A percentile compares a stretch with the other conserved stretches of the same genome.
These are phyloP conservation scores for Knoxia roxburghii DNA, from an alignment of 257 asterid genomes.

Conservation along the genomic window DNA sequence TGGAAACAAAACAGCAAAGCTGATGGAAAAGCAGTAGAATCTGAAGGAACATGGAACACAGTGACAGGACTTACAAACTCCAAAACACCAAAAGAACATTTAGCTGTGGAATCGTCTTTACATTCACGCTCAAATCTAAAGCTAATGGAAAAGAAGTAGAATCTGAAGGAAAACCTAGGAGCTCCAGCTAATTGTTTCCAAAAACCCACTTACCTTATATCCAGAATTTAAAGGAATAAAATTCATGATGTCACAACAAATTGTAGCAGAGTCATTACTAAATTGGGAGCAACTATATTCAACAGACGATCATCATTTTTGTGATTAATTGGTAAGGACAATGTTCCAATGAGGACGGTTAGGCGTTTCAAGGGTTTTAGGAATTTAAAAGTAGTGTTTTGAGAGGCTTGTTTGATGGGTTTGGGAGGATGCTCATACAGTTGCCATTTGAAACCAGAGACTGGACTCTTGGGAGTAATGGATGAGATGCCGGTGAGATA, in stretches of 20 bases:
- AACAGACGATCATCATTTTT: not conserved
- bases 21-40: too few relatives aligned
- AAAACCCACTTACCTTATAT: constrained; percentile 38
- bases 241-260: constrained; percentile 71
- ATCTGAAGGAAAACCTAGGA: constrained; percentile 22
- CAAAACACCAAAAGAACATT: constrained; percentile 39
- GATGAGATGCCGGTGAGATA: constrained; percentile 53
- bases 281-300: constrained; percentile 59
- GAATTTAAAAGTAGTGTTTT: constrained; percentile 26
- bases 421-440: constrained; percentile 11
- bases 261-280: constrained; percentile 41
- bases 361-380: constrained; percentile 53
- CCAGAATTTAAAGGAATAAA: constrained; percentile 48
- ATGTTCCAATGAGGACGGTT: constrained; percentile 45
- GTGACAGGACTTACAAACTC: constrained; percentile 63
- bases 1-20: too few relatives aligned
- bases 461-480: constrained; percentile 27
- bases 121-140: constrained; percentile 17
- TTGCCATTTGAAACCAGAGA: constrained; percentile 11
- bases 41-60: constrained; percentile 55
- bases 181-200: constrained; percentile 75
- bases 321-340: constrained; percentile 42
- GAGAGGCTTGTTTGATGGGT: constrained; percentile 17
- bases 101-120: constrained; percentile 21
- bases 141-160: constrained; percentile 29